A percentile compares a stretch with the other conserved stretches of the same genome.
phyloP scores from a whole-genome alignment of 1,284 basidiomycete genomes.

The Melampsora americana region DNA sequence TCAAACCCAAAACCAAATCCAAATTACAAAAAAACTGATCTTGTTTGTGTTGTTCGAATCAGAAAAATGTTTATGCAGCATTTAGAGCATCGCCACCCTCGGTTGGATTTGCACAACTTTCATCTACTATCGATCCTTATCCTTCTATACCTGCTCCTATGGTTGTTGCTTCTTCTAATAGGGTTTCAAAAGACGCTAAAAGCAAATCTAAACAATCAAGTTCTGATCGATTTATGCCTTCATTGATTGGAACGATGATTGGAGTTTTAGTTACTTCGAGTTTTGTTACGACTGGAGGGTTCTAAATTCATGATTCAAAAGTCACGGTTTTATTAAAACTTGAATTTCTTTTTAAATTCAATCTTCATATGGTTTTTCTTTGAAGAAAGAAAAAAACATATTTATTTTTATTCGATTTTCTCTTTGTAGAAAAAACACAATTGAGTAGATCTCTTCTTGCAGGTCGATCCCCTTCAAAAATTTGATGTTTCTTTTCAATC shows the following conservation, averaged over 20 bases:
- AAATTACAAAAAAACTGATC: not conserved
- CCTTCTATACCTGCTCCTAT: not conserved
- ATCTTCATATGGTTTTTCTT: not conserved
- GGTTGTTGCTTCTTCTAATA: not conserved
- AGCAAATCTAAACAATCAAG: not conserved
- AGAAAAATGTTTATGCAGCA: slow-evolving; percentile 43
- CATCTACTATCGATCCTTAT: not conserved
- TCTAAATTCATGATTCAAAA: no score
- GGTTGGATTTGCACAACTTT: slow-evolving; percentile 43
- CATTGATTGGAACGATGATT: not conserved
- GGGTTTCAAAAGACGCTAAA: not conserved
- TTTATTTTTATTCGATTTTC: no score
- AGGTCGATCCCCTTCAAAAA: no score
- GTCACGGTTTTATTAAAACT: no score
- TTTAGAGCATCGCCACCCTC: slow-evolving; percentile 41
- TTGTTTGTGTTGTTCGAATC: not conserved
- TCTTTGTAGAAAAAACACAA: no score
- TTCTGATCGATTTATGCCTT: not conserved
- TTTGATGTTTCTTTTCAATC: no score
- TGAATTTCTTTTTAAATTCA: no score
- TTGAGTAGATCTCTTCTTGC: no score
- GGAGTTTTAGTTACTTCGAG: no score
- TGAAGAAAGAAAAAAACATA: not conserved
- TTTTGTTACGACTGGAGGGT: no score
- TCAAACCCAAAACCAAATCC: not conserved